Evolutionary conservation across 2,329 filamentous ascomycete genomes (phyloP).

Genomic region (Coleophoma eucalyptorum): DNA sequence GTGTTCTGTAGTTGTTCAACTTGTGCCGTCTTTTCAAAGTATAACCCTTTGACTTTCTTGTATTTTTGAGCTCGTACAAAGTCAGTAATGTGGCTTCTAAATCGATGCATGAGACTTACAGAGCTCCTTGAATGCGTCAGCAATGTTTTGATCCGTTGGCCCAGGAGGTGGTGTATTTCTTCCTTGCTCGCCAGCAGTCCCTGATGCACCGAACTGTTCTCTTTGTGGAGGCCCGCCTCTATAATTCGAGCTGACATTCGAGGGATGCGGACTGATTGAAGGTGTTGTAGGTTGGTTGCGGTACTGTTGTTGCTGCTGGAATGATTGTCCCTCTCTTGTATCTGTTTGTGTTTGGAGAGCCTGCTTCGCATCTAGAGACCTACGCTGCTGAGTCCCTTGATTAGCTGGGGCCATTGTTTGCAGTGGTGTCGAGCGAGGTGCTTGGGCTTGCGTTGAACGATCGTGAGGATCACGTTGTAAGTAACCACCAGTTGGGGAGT

Average conservation of each 20-base stretch:
- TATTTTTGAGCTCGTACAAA: conserved; percentile 77
- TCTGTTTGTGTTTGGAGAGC: conserved; percentile 18
- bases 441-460: conserved; percentile 19
- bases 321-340: conserved; percentile 20
- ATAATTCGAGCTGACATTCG: conserved; percentile 18
- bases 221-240: conserved; percentile 27
- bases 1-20: conserved; percentile 95
- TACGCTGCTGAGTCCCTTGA: conserved; percentile 19
- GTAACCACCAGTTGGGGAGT: conserved; percentile 17
- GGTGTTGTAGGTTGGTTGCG: conserved; percentile 17
- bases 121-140: conserved; percentile 36
- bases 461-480: conserved; percentile 19
- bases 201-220: conserved; percentile 20
- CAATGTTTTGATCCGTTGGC: conserved; percentile 22
- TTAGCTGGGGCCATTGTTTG: conserved; percentile 23
- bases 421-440: conserved; percentile 19
- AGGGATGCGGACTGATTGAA: conserved; percentile 17
- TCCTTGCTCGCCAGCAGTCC: conserved; percentile 32
- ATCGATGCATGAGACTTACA: conserved; percentile 25
- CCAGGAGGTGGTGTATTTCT: conserved; percentile 41
- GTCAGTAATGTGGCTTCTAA: conserved; percentile 6
- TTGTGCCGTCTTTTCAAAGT: conserved; percentile 87
- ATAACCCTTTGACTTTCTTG: conserved; percentile 95
- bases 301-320: conserved; percentile 9
- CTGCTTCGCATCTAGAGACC: conserved; percentile 24